phyloP scores from a whole-genome alignment of 345 rosid genomes.

The Gossypium turneri region DNA sequence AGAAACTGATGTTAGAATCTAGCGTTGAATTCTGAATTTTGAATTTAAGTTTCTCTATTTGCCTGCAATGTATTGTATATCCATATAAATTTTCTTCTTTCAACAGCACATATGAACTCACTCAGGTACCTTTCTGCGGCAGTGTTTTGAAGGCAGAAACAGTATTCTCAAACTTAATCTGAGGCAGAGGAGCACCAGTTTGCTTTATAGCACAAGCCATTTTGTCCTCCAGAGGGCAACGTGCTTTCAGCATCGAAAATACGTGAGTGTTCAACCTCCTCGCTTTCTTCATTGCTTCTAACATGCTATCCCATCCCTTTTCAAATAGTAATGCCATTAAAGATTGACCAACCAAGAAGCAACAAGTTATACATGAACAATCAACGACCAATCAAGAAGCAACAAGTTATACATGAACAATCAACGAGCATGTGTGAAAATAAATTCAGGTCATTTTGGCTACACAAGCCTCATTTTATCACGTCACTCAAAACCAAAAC shows the following conservation, averaged over 20 bases:
- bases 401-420: neutral
- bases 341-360: neutral
- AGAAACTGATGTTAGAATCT: no score
- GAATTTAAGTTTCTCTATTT: neutral
- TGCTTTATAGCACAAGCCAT: slow-evolving; percentile 92
- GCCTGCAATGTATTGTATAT: neutral
- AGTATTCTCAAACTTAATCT: slow-evolving; percentile 63
- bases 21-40: no score
- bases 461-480: neutral
- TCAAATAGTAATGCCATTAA: neutral
- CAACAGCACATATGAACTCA: neutral
- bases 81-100: neutral
- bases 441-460: neutral
- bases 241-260: slow-evolving; percentile 94
- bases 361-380: neutral
- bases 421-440: neutral
- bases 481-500: neutral
- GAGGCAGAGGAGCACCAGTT: slow-evolving; percentile 80
- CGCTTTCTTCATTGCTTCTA: slow-evolving; percentile 97
- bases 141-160: slow-evolving; percentile 94
- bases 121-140: slow-evolving; percentile 75
- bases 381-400: neutral
- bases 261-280: slow-evolving; percentile 93
- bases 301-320: slow-evolving; percentile 82
- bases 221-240: slow-evolving; percentile 95